Conservation (phyloP, 352 stramenopile genomes). For the Phytopythium mirpurense region DNA sequence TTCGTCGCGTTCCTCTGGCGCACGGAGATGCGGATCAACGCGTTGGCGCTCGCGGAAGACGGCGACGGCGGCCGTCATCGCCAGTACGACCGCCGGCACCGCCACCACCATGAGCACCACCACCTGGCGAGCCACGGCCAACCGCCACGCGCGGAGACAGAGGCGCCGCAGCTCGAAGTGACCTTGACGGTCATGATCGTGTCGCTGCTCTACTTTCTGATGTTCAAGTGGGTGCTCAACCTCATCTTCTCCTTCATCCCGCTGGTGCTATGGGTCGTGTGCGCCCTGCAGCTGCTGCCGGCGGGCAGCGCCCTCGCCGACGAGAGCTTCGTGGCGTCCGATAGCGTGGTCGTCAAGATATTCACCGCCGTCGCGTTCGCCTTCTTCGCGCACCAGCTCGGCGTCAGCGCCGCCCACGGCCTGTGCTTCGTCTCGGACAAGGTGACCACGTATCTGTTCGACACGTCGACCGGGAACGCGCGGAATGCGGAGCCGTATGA, state of each 20-base stretch:
- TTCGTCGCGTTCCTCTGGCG: constrained; percentile 55
- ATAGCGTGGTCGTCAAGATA: constrained; percentile 12
- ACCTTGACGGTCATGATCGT: constrained; percentile 56
- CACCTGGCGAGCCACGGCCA: no score
- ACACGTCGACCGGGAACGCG: neutral
- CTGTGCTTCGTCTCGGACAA: constrained; percentile 47
- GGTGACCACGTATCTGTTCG: constrained; percentile 36
- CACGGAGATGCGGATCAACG: constrained; percentile 50
- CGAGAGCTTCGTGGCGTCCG: constrained; percentile 15
- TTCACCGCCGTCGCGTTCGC: constrained; percentile 46
- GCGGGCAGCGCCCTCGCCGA: constrained; percentile 8
- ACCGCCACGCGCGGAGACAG: neutral
- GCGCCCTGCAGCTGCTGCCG: constrained; percentile 33
- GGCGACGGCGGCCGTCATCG: constrained; percentile 10
- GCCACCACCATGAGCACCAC: neutral
- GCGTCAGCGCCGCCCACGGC: constrained; percentile 30
- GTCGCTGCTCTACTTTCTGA: constrained; percentile 63
- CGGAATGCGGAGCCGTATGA: neutral
- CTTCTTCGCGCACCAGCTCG: constrained; percentile 61
- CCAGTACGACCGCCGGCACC: neutral
- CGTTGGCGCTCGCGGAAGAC: constrained; percentile 12
- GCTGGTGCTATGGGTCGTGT: constrained; percentile 38
- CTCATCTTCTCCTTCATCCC: constrained; percentile 46
- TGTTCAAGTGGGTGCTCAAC: constrained; percentile 64
- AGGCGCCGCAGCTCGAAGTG: constrained; percentile 24